Evolutionary conservation across 2,329 filamentous ascomycete species (phyloP).

Genomic region (Diaporthe sp.): DNA sequence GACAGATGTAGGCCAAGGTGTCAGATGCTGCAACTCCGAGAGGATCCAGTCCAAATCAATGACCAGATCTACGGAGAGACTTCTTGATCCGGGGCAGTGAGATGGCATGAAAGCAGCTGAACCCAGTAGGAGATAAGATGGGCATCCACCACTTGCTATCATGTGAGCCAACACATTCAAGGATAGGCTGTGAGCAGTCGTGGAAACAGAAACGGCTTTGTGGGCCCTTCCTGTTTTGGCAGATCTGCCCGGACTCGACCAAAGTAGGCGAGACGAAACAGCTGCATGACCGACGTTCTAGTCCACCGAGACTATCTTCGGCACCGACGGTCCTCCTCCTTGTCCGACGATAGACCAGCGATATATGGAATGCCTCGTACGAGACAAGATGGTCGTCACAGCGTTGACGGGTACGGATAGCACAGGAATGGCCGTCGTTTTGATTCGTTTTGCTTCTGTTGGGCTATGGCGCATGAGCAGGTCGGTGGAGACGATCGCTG

Average conservation of each 20-base stretch:
- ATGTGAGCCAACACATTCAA: neutral
- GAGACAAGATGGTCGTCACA: slow-evolving; percentile 11
- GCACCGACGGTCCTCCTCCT: slow-evolving; percentile 34
- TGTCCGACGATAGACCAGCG: slow-evolving; percentile 18
- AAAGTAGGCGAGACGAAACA: slow-evolving; percentile 3
- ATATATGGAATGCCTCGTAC: neutral
- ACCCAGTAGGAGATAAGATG: slow-evolving; percentile 18
- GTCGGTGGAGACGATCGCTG: neutral
- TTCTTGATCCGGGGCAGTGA: slow-evolving; percentile 9
- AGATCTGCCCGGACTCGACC: neutral
- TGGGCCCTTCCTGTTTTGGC: slow-evolving; percentile 22
- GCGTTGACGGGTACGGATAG: neutral
- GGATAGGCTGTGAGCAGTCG: neutral
- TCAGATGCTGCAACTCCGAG: slow-evolving; percentile 26
- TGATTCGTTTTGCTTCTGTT: slow-evolving; percentile 28
- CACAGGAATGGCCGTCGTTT: neutral
- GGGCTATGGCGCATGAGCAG: slow-evolving; percentile 13
- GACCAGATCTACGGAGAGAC: neutral
- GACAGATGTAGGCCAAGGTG: slow-evolving; percentile 27
- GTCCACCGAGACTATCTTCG: slow-evolving; percentile 34
- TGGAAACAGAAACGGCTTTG: neutral
- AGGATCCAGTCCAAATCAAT: neutral
- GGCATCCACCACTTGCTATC: neutral
- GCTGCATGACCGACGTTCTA: slow-evolving; percentile 23
- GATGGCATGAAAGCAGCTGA: neutral